These are phyloP conservation scores for Monosporascus sp. DNA, from an alignment of 2,329 filamentous ascomycete species.

Conservation along the genomic window DNA sequence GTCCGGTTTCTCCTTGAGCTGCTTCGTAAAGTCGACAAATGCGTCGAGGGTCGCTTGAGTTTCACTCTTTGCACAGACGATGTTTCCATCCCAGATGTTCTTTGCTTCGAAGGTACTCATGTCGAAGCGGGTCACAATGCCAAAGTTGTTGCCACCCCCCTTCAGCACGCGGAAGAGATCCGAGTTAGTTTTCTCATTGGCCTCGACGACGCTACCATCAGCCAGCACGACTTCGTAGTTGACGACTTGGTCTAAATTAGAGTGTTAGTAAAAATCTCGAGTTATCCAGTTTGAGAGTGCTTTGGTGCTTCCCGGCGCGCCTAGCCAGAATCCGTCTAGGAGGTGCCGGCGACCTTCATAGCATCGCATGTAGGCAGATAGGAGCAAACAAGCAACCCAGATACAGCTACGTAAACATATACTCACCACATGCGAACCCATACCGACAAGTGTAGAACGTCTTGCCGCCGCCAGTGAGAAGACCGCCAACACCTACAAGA, in stretches of 20 bases:
- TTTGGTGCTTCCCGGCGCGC: too few species aligned
- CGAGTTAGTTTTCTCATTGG: constrained; percentile 4
- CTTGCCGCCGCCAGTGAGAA: constrained; percentile 14
- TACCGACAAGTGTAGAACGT: constrained; percentile 6
- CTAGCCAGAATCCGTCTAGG: not conserved
- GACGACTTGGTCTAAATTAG: constrained; percentile 2
- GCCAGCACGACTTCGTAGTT: constrained; percentile 10
- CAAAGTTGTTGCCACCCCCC: constrained; percentile 7
- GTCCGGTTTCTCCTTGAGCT: constrained; percentile 5
- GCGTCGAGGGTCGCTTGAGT: constrained; percentile 1
- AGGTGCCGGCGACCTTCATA: not conserved
- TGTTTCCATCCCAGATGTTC: constrained; percentile 7
- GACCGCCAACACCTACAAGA: constrained; percentile 14
- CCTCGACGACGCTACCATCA: constrained; percentile 5
- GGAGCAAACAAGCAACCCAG: too few species aligned
- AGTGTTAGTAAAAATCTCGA: too few species aligned
- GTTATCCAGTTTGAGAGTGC: too few species aligned
- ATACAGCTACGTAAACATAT: too few species aligned
- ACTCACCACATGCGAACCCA: constrained; percentile 3
- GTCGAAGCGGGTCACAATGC: constrained; percentile 1
- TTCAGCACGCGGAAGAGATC: constrained; percentile 6
- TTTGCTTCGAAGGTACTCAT: constrained; percentile 6
- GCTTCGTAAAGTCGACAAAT: constrained; percentile 9
- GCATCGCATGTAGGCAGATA: too few species aligned
- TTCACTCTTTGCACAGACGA: not conserved